Base-by-base conservation (phyloP, 768 basidiomycete genomes). In the Suillus placidus region DNA sequence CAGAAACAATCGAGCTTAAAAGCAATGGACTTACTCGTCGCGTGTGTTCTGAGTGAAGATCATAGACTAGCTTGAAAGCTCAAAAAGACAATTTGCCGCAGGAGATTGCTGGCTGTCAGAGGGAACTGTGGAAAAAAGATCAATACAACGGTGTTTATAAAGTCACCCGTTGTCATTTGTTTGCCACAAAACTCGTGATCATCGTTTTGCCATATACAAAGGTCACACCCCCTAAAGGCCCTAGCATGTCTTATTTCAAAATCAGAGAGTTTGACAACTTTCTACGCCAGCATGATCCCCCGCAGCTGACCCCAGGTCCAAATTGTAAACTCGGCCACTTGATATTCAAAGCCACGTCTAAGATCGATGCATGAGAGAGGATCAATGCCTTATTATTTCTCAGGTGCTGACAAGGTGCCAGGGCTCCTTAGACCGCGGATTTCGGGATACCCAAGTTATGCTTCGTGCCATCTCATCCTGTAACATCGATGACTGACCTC, bases 1-100 rank as follows among this genome's bases (percentile, higher is more conserved):
- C 61, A 81, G 77, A 34, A 23, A 26, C 43, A 3, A 60, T 56
- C 30, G 51, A 45, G 34, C 45, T 40, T 60, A 47, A 65, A 51
- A 64, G 55, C 40, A 60, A 58, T 3, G 16, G 8, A 79, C 88
- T 66, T 79, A 93, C 92, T 94, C 92, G 92, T 94, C 92, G 73
- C 92, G 87, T 77, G 92, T 94, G 84, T 85, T 88, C 77, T 91
- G 86, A 73, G 91, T 91, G 86, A 89, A 94, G 80, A 86, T 83
- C 92, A 94, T 94, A 82, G 78, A 85, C 83, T 67, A 77, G 77
- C 77, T 66, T 60, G 51, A 63, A 42, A 66, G 72, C 75, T 75
- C 72, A 64, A 58, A n/a, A 45, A 23, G 12, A 40, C 10, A 42
- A 38, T 40, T 34, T 68, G 58, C 34, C 26, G 55, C 12, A 12